Percentiles rank a stretch among this genome's conserved stretches.
Conservation (phyloP, 371 early-diverging fungal species). For the Mucor indicus region DNA sequence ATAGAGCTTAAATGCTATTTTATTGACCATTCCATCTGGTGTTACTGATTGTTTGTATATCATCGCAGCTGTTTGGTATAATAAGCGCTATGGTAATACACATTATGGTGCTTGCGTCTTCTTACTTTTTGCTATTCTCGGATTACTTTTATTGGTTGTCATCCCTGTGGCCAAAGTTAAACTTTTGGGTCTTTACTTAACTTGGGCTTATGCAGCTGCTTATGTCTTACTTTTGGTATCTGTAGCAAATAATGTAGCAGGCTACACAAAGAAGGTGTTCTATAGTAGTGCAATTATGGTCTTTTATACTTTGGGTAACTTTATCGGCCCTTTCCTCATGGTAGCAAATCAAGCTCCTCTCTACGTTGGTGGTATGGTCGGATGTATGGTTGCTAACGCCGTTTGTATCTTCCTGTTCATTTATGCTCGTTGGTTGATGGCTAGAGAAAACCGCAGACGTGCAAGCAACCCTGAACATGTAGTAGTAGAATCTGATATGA, state of each 20-base stretch:
- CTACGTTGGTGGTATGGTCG: conserved; percentile 28
- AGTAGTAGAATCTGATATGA: conserved; percentile 7
- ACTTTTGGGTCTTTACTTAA: conserved; percentile 29
- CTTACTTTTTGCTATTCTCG: conserved; percentile 24
- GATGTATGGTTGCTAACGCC: conserved; percentile 21
- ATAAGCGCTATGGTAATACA: conserved; percentile 32
- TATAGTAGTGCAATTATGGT: conserved; percentile 24
- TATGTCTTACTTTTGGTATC: conserved; percentile 8
- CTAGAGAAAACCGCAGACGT: conserved; percentile 18
- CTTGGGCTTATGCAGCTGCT: conserved; percentile 28
- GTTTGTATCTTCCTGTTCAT: conserved; percentile 21
- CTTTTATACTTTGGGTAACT: conserved; percentile 32
- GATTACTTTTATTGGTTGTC: conserved; percentile 31
- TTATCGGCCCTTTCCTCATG: conserved; percentile 33
- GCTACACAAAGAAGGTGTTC: conserved; percentile 41
- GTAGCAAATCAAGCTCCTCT: conserved; percentile 23
- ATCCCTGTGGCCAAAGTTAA: conserved; percentile 34
- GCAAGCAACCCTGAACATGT: neutral
- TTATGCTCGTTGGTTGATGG: conserved; percentile 14
- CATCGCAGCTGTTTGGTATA: conserved; percentile 27
- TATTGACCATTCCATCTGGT: conserved; percentile 38
- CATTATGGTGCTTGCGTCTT: conserved; percentile 21
- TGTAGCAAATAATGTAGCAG: conserved; percentile 27
- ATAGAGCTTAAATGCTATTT: conserved; percentile 30
- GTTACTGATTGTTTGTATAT: conserved; percentile 28